Evolutionary conservation across 108 stramenopile species (phyloP), one percentile per base, ranked within the genome.

Genomic region (Cylindrotheca fusiformis): DNA sequence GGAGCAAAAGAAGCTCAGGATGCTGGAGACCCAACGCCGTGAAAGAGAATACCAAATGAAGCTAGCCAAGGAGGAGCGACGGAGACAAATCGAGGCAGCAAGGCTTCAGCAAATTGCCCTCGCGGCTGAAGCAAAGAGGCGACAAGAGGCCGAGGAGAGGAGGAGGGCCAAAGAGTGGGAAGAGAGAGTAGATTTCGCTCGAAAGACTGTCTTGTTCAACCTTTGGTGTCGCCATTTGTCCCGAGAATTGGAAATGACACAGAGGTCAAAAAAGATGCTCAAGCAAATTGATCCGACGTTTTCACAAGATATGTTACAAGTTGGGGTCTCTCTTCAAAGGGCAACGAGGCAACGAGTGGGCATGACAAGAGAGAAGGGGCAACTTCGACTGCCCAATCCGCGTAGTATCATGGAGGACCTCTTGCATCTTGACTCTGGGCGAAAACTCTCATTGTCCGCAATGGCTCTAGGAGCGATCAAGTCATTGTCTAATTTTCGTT

Each of bases 281-380:
- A 17, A 32, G 32, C 28, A 45, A 20, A 63, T 77, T 32, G 69
- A 77, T 53, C 76, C 69, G 8, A 57, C 67, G 8, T 68, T 75
- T n/a, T 32, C 30, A 30, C 18, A 62, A 12, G 6, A 32, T 32
- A 49, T 8, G 4, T 49, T 48, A 14, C 4, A 56, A 6, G 47
- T 57, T 22, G 63, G 51, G 8, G 12, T 33, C 24, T 26, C 20
- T 50, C 1, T 63, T 2, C 21, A 2, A 41, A 32, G 36, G 4
- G 30, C 60, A 25, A 25, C n/a, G 25, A 32, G 6, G n/a, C n/a
- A n/a, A n/a, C n/a, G n/a, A n/a, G n/a, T n/a, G n/a, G n/a, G n/a
- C n/a, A n/a, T n/a, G n/a, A n/a, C n/a, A n/a, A n/a, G n/a, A n/a
- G n/a, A n/a, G n/a, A n/a, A n/a, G n/a, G n/a, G n/a, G n/a, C n/a